Base-by-base conservation (phyloP, 2,329 filamentous ascomycete species). In the Colletotrichum neosansevieriae region DNA sequence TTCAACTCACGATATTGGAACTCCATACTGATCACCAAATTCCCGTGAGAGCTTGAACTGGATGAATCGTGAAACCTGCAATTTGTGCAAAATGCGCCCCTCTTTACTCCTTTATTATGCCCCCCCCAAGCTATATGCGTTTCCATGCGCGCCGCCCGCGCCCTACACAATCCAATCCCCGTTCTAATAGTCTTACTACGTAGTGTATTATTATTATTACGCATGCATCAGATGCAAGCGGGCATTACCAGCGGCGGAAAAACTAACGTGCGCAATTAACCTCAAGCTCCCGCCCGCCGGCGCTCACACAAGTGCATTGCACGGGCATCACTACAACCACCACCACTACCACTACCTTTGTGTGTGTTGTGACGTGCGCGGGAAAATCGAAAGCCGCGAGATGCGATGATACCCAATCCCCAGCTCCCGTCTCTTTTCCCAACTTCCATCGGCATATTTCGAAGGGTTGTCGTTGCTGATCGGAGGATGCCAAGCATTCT, bases 121-220 rank as follows among this genome's bases (percentile, higher is more conserved):
- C 38, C 32, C 29, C 51, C 32, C 45, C 53, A 38, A 67, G 4
- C 64, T 51, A 58, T 58, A 19, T 54, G n/a, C 50, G 29, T 45
- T 34, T 67, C 51, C 19, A 64, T 64, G 59, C 64, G 59, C 13
- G 24, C 24, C 34, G 34, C 34, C 34, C 6, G 34, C 50, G 42
- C 58, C 58, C 58, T 44, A 17, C 44, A 58, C 54, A 29, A 45
- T 12, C 53, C 3, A 17, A 34, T 15, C 24, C 36, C 36, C 11
- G 11, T 12, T 15, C 36, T 38, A 38, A 13, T 36, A 53, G 49
- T 32, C 49, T 29, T 15, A 32, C 32, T 17, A 53, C 49, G 53
- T 57, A 34, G 21, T 38, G 13, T 4, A 13, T 24, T 4, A 5
- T 4, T 10, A 3, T 12, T 4, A 45, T 15, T 29, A 24, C 29